These are phyloP conservation scores for Nemania sp. DNA, from an alignment of 2,329 filamentous ascomycete genomes.

Conservation along the genomic window DNA sequence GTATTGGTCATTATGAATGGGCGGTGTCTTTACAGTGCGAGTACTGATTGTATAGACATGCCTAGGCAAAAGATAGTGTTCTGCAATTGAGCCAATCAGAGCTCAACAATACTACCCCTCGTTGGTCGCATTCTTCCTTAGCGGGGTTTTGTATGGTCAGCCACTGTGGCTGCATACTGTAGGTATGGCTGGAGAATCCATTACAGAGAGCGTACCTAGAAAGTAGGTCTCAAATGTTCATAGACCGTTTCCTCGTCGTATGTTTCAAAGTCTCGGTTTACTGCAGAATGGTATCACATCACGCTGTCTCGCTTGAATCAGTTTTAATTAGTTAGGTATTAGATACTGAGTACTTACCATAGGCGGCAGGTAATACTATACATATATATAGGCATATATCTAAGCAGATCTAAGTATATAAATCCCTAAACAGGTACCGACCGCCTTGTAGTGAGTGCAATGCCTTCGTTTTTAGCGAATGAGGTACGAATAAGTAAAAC, in stretches of 20 bases:
- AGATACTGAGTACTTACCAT: background rate
- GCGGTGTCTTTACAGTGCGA: background rate
- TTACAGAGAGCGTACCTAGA: no score
- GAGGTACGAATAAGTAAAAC: no score
- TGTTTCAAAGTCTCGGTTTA: background rate
- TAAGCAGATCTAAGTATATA: no score
- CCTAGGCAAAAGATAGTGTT: background rate
- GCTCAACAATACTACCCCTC: slow-evolving; percentile 23
- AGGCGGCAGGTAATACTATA: background rate
- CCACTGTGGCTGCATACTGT: background rate
- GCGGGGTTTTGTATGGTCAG: background rate
- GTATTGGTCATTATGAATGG: background rate
- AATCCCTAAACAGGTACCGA: no score
- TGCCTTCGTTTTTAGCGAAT: no score
- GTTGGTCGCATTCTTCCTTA: background rate
- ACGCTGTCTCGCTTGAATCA: background rate
- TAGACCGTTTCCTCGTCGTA: background rate
- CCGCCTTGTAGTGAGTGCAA: no score
- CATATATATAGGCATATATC: background rate
- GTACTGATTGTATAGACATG: background rate
- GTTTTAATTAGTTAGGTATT: background rate
- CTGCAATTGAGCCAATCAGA: slow-evolving; percentile 20
- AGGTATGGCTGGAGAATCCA: background rate
- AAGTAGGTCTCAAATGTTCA: background rate
- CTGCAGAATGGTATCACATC: background rate